Evolutionary conservation across 148 eudicot genomes (phyloP).

Genomic region (Salicornia ramosissima): DNA sequence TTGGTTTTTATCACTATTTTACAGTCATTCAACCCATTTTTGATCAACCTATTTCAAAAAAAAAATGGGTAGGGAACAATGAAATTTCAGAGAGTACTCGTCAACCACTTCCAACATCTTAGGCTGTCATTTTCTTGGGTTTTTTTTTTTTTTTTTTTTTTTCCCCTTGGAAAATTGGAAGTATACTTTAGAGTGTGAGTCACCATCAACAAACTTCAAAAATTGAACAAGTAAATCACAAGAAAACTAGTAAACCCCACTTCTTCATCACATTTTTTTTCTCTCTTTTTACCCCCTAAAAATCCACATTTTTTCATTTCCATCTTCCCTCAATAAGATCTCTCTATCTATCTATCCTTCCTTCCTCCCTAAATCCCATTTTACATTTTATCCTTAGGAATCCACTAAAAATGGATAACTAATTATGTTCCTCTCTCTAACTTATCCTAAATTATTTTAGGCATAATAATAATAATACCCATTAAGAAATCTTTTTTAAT

Average conservation of each 20-base stretch:
- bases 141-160: no score
- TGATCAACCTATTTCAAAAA: no score
- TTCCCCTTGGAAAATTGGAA: no score
- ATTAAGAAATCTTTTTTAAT: background rate
- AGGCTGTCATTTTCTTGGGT: no score
- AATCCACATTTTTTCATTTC: background rate
- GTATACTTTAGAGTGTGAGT: background rate
- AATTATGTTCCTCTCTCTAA: background rate
- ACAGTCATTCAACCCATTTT: no score
- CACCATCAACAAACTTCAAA: conserved; percentile 14
- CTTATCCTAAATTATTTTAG: background rate
- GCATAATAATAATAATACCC: background rate
- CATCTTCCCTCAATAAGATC: background rate
- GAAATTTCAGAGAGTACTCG: no score
- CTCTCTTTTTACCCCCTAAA: conserved; percentile 7
- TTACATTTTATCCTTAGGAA: background rate
- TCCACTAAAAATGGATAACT: background rate
- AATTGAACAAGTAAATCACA: conserved; percentile 11
- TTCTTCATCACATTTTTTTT: no score
- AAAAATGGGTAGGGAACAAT: no score
- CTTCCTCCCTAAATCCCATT: background rate
- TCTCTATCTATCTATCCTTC: background rate
- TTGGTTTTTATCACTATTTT: no score
- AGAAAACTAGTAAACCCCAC: conserved; percentile 12
- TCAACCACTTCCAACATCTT: no score